phyloP scores from a whole-genome alignment of 169 alveolate species.

The Ichthyophthirius multifiliis region DNA sequence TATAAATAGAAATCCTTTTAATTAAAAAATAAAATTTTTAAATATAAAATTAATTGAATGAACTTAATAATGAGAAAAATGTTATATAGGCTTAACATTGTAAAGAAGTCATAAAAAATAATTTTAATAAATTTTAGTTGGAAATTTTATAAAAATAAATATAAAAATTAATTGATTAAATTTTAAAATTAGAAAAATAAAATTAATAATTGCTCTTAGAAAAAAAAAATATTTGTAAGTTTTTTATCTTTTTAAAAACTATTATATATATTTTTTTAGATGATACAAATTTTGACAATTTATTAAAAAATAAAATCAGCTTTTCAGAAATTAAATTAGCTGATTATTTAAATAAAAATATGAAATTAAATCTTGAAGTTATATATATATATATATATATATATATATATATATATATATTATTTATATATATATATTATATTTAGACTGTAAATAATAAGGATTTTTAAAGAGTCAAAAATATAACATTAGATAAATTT shows the following conservation, averaged over 20 bases:
- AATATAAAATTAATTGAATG: not conserved
- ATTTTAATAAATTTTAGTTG: not conserved
- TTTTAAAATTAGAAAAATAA: not conserved
- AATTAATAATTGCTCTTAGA: not conserved
- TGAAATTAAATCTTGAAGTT: slow-evolving; percentile 9
- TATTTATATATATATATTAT: not conserved
- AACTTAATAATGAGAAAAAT: not conserved
- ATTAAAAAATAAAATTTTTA: not conserved
- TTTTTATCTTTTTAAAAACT: no score
- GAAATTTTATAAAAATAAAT: slow-evolving; percentile 5
- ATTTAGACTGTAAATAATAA: not conserved
- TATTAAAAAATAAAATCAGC: not conserved
- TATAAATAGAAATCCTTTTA: not conserved
- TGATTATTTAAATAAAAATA: slow-evolving; percentile 4
- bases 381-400: not conserved
- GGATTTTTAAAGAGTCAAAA: not conserved
- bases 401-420: not conserved
- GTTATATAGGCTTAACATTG: not conserved
- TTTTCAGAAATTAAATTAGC: slow-evolving; percentile 6
- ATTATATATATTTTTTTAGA: not conserved
- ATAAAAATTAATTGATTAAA: not conserved
- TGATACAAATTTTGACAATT: not conserved
- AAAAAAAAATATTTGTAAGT: slow-evolving; percentile 4
- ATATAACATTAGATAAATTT: not conserved
- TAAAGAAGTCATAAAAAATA: not conserved